Conservation (phyloP, 140 eudicot genomes). For the Flaveria floridana region DNA sequence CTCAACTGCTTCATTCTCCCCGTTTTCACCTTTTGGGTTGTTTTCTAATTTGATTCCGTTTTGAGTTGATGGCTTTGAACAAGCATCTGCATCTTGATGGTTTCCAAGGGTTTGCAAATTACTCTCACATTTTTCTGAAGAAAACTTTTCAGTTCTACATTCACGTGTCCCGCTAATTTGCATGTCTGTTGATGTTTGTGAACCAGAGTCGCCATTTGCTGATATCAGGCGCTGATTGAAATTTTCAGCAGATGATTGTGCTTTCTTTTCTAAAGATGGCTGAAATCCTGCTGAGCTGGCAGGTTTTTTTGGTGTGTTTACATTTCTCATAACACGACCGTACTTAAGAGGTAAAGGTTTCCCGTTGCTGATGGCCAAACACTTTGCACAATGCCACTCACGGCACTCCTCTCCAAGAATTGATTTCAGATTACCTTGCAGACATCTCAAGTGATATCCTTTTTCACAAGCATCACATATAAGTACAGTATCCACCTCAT, state of each 20-base stretch:
- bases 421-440: conserved; percentile 53
- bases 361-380: conserved; percentile 69
- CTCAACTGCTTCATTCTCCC: conserved; percentile 21
- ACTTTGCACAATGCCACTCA: conserved; percentile 92
- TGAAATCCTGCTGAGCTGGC: conserved; percentile 45
- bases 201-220: conserved; percentile 38
- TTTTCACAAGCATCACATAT: conserved; percentile 97
- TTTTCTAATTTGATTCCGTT: conserved; percentile 29
- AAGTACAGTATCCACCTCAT: conserved; percentile 64
- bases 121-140: conserved; percentile 7
- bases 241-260: conserved; percentile 39
- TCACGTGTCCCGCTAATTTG: conserved; percentile 27
- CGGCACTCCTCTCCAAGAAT: conserved; percentile 84
- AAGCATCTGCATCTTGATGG: neutral
- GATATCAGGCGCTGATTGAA: conserved; percentile 12
- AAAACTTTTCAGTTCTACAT: conserved; percentile 14
- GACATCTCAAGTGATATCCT: conserved; percentile 78
- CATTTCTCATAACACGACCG: conserved; percentile 85
- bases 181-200: conserved; percentile 34
- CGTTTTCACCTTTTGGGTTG: conserved; percentile 17
- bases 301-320: conserved; percentile 45
- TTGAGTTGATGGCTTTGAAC: conserved; percentile 1
- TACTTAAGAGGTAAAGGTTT: conserved; percentile 88
- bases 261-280: conserved; percentile 45
- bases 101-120: neutral